phyloP scores from a whole-genome alignment of 1,284 basidiomycete species.

The Xerocomus amazonicus region DNA sequence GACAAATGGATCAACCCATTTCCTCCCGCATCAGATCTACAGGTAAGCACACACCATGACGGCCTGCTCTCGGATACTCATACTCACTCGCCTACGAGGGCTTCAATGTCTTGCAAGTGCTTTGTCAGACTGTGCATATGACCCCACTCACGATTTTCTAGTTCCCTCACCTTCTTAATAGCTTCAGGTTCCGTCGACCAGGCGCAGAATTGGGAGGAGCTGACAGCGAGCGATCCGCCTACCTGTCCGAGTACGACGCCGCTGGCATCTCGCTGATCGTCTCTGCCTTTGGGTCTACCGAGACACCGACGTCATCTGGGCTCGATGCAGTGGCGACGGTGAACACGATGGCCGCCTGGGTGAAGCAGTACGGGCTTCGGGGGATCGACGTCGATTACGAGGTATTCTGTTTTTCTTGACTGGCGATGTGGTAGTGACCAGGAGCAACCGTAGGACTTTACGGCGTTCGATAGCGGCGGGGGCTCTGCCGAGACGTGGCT shows the following conservation, averaged over 20 bases:
- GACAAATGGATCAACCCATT: slow-evolving; percentile 40
- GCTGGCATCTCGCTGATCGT: slow-evolving; percentile 50
- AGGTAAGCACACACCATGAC: slow-evolving; percentile 27
- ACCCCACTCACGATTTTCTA: slow-evolving; percentile 10
- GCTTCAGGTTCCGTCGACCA: slow-evolving; percentile 42
- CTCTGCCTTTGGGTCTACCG: slow-evolving; percentile 50
- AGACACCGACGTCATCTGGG: slow-evolving; percentile 43
- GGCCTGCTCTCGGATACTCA: no score
- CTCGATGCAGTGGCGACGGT: slow-evolving; percentile 41
- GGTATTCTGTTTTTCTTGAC: slow-evolving; percentile 20
- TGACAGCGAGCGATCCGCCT: slow-evolving; percentile 31
- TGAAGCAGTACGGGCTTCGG: slow-evolving; percentile 45
- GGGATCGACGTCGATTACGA: slow-evolving; percentile 60
- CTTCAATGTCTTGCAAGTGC: slow-evolving; percentile 45
- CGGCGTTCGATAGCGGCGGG: slow-evolving; percentile 38
- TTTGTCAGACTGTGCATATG: background rate
- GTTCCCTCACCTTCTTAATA: slow-evolving; percentile 44
- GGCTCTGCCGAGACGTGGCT: slow-evolving; percentile 44
- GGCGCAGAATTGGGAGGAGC: slow-evolving; percentile 40
- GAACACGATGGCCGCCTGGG: slow-evolving; percentile 46
- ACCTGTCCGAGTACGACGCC: slow-evolving; percentile 41
- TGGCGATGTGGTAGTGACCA: background rate
- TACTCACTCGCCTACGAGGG: slow-evolving; percentile 31
- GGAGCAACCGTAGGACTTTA: slow-evolving; percentile 39
- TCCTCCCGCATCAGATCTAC: slow-evolving; percentile 37